Conservation (phyloP, 1,284 basidiomycete species). For the Cutaneotrichosporon cavernicola region DNA sequence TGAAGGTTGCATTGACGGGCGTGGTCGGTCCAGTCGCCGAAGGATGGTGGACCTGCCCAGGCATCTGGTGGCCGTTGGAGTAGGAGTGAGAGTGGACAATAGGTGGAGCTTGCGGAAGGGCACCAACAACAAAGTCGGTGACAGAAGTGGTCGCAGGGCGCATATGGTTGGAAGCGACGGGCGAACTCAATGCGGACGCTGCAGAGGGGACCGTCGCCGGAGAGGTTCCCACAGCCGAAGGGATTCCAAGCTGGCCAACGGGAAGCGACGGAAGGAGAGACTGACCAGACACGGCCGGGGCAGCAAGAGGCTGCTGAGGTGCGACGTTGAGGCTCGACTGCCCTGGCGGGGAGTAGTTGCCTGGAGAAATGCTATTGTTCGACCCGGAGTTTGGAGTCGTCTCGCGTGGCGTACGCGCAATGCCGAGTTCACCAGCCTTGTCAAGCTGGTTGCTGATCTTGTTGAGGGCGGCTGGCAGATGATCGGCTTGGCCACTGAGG, state of each 20-base stretch:
- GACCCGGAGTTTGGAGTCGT: slow-evolving; percentile 27
- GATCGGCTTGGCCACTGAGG: slow-evolving; percentile 40
- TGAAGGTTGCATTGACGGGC: slow-evolving; percentile 34
- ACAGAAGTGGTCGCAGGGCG: slow-evolving; percentile 9
- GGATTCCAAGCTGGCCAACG: slow-evolving; percentile 24
- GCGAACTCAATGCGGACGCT: slow-evolving; percentile 12
- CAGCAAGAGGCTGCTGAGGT: background rate
- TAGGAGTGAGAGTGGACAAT: slow-evolving; percentile 52
- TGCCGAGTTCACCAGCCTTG: slow-evolving; percentile 42
- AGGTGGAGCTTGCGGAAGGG: slow-evolving; percentile 9
- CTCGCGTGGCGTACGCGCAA: slow-evolving; percentile 38
- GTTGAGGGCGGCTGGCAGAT: slow-evolving; percentile 40
- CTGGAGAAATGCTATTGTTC: slow-evolving; percentile 36
- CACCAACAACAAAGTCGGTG: slow-evolving; percentile 7
- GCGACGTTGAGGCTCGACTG: slow-evolving; percentile 15
- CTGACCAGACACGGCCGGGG: slow-evolving; percentile 1
- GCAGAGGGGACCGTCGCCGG: background rate
- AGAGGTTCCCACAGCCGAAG: background rate
- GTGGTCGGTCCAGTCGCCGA: slow-evolving; percentile 26
- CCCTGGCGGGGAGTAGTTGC: slow-evolving; percentile 26
- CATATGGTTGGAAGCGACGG: slow-evolving; percentile 18
- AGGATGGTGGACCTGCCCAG: slow-evolving; percentile 38
- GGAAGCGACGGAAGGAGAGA: slow-evolving; percentile 38
- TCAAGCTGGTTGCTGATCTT: slow-evolving; percentile 47
- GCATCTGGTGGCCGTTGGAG: slow-evolving; percentile 49